Percentiles rank a stretch among this genome's conserved stretches.
phyloP scores from a whole-genome alignment of 163 green algal genomes.

The Scenedesmus sp. region DNA sequence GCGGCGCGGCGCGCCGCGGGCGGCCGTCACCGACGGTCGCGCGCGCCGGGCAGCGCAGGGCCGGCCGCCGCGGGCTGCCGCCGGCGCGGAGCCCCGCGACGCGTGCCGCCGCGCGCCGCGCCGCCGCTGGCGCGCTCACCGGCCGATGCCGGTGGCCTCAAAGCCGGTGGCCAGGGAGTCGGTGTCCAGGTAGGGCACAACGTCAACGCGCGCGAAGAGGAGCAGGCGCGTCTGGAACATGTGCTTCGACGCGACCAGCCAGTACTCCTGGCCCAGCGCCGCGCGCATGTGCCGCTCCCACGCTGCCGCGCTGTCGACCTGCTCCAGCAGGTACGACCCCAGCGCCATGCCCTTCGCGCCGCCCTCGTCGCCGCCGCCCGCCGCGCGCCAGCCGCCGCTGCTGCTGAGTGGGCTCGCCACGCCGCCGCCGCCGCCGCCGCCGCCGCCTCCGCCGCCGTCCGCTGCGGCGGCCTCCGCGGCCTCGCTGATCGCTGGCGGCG shows the following conservation, averaged over 20 bases:
- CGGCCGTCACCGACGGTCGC: no score
- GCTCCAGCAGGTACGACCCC: slow-evolving; percentile 1
- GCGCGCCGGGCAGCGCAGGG: no score
- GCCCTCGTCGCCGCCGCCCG: no score
- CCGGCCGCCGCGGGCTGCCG: background rate
- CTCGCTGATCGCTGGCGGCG: no score
- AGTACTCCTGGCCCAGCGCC: slow-evolving; percentile 29
- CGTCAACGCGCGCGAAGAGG: slow-evolving; percentile 64
- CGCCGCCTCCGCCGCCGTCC: background rate
- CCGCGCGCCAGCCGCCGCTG: background rate
- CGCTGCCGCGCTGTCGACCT: slow-evolving; percentile 23
- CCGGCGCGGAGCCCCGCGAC: background rate
- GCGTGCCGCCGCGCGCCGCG: background rate
- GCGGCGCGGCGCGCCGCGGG: no score
- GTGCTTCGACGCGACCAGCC: slow-evolving; percentile 50
- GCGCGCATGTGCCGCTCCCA: slow-evolving; percentile 38
- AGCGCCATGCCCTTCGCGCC: no score
- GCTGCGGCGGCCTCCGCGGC: no score
- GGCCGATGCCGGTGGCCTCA: slow-evolving; percentile 48
- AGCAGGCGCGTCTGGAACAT: slow-evolving; percentile 68
- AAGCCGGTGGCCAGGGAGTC: background rate
- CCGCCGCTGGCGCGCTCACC: slow-evolving; percentile 6
- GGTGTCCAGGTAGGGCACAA: slow-evolving; percentile 54
- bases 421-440: background rate
- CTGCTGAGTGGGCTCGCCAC: background rate